These are phyloP conservation scores for Xylaria digitata DNA, from an alignment of 2,329 filamentous ascomycete species.

Conservation along the genomic window DNA sequence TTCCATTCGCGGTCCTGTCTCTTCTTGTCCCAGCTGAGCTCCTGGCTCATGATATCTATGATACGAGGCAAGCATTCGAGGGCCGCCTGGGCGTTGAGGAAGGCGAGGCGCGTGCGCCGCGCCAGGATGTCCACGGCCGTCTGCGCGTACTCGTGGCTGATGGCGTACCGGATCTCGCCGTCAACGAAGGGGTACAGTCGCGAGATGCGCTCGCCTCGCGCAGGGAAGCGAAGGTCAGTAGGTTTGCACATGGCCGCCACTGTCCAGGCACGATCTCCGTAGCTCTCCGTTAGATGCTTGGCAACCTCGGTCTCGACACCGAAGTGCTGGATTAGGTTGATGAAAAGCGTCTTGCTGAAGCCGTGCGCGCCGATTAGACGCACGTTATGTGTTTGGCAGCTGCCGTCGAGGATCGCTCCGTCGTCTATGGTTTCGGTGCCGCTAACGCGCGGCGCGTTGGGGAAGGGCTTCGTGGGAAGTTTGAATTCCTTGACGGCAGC, in stretches of 20 bases:
- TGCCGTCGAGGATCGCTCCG: slow-evolving; percentile 70
- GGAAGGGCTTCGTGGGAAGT: slow-evolving; percentile 67
- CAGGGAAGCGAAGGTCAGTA: slow-evolving; percentile 83
- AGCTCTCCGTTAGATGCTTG: slow-evolving; percentile 86
- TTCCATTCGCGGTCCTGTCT: slow-evolving; percentile 85
- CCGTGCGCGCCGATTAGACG: slow-evolving; percentile 86
- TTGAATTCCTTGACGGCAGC: slow-evolving; percentile 77
- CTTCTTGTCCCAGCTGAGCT: slow-evolving; percentile 80
- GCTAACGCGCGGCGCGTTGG: slow-evolving; percentile 73
- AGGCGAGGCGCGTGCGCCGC: slow-evolving; percentile 84
- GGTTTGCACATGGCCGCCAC: slow-evolving; percentile 83
- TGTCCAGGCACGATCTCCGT: slow-evolving; percentile 92
- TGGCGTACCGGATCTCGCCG: slow-evolving; percentile 88
- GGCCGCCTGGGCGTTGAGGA: slow-evolving; percentile 90
- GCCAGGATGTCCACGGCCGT: slow-evolving; percentile 90
- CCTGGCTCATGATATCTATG: slow-evolving; percentile 89
- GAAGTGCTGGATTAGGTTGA: slow-evolving; percentile 94
- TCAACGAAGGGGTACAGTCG: slow-evolving; percentile 90
- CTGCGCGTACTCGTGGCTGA: slow-evolving; percentile 90
- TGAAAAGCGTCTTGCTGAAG: slow-evolving; percentile 89
- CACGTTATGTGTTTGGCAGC: slow-evolving; percentile 85
- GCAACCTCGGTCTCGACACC: slow-evolving; percentile 92
- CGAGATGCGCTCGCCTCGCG: slow-evolving; percentile 82
- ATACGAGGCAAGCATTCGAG: slow-evolving; percentile 85
- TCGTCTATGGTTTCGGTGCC: slow-evolving; percentile 78